Evolutionary conservation across 208 protist genomes (phyloP), one percentile per base, ranked within the genome.

Genomic region (Trypanosoma lewisi): DNA sequence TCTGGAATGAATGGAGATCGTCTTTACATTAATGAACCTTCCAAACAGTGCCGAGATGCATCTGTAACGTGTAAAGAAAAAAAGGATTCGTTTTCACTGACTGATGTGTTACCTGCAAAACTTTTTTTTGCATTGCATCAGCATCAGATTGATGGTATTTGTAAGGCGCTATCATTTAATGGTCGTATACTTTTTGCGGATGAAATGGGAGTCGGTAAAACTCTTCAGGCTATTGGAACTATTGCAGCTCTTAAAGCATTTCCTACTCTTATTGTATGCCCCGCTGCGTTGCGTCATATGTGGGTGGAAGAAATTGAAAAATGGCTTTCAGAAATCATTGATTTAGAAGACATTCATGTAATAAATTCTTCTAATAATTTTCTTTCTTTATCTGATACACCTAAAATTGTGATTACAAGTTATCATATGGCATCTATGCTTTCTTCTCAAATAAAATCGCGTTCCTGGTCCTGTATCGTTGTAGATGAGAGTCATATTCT

Each of bases 141-240:
- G 47, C 88, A 94, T 65, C 88, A 94, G 62, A 30, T 83, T 17
- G 72, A 78, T n/a, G 83, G 79, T 1, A 76, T 94, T 54, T 60
- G 57, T 47, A 74, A 56, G 30, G 80, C 78, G 4, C 65, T 94
- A 25, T 45, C 57, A 19, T 77, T 85, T 25, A 58, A 65, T 34
- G 84, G 84, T 0, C 59, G 88, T 45, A 51, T 66, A 23, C 49
- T 94, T 1, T 77, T 94, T 50, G 84, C 82, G 5, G 88, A 94
- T 67, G 88, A 94, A 49, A 94, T 94, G 88, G 88, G 88, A 19
- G 82, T 91, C 34, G 88, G 88, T 7, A 94, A 94, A 52, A 94
- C 88, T 2, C 63, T 94, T 21, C 67, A 88, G 47, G 80, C 82
- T 2, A 61, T 94, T 45, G 88, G 78, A 21, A 82, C 73, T 1